phyloP scores from a whole-genome alignment of 352 stramenopile species.

The Globisporangium emineosum region DNA sequence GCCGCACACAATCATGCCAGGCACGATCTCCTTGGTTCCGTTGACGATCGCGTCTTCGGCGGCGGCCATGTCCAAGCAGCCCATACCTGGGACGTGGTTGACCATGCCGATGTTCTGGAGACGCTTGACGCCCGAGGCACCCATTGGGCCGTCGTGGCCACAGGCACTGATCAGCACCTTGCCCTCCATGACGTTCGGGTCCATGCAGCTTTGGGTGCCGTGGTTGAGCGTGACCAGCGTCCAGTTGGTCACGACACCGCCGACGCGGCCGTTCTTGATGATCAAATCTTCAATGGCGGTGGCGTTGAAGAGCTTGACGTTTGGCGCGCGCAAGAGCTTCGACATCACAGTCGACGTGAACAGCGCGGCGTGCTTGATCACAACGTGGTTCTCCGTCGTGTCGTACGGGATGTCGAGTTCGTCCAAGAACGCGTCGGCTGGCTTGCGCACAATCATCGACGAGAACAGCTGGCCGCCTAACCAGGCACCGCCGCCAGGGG shows the following conservation, averaged over 20 bases:
- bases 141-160: slow-evolving; percentile 62
- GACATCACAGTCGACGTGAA: slow-evolving; percentile 68
- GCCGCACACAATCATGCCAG: slow-evolving; percentile 57
- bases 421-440: slow-evolving; percentile 54
- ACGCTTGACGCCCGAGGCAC: slow-evolving; percentile 59
- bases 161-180: slow-evolving; percentile 65
- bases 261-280: slow-evolving; percentile 59
- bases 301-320: slow-evolving; percentile 73
- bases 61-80: slow-evolving; percentile 56
- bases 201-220: slow-evolving; percentile 70
- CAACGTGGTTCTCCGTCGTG: slow-evolving; percentile 56
- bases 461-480: slow-evolving; percentile 64
- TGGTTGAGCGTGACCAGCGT: slow-evolving; percentile 65
- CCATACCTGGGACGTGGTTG: slow-evolving; percentile 52
- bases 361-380: slow-evolving; percentile 62
- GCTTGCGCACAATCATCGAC: slow-evolving; percentile 69
- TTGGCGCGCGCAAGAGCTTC: slow-evolving; percentile 51
- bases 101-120: slow-evolving; percentile 69
- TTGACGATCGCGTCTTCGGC: slow-evolving; percentile 60
- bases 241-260: slow-evolving; percentile 67
- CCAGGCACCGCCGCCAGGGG: slow-evolving; percentile 53
- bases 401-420: slow-evolving; percentile 71
- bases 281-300: slow-evolving; percentile 71
- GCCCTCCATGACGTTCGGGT: slow-evolving; percentile 69
- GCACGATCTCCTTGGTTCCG: slow-evolving; percentile 62